phyloP scores from a whole-genome alignment of 129 eudicot genomes.

The Lactuca saligna region DNA sequence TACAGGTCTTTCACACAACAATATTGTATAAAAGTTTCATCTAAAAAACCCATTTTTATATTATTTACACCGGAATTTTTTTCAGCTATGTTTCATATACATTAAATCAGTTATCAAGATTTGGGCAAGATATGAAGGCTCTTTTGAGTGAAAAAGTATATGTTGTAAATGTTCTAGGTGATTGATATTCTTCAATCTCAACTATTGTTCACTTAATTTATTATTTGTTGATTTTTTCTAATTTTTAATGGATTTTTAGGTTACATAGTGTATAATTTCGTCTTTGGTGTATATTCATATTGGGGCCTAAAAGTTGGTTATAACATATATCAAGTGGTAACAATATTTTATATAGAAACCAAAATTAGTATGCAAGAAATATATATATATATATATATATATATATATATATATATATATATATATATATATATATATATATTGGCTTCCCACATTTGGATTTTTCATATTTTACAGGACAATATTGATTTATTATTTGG shows the following conservation, averaged over 20 bases:
- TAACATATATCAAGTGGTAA: slow-evolving; percentile 86
- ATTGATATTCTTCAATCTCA: neutral
- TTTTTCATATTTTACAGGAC: slow-evolving; percentile 34
- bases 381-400: too few relatives aligned
- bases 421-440: neutral
- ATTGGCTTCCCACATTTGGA: neutral
- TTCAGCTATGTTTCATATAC: slow-evolving; percentile 43
- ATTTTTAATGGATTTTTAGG: slow-evolving; percentile 48
- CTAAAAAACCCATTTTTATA: slow-evolving; percentile 3
- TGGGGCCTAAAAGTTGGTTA: slow-evolving; percentile 99
- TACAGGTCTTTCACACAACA: slow-evolving; percentile 37
- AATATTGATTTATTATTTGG: slow-evolving; percentile 89
- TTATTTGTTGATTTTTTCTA: slow-evolving; percentile 11
- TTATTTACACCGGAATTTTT: neutral
- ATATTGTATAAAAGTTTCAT: neutral
- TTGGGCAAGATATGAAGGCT: slow-evolving; percentile 60
- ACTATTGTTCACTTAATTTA: neutral
- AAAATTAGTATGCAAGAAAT: neutral
- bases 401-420: neutral
- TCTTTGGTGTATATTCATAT: slow-evolving; percentile 90
- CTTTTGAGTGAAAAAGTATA: slow-evolving; percentile 70
- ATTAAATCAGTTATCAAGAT: slow-evolving; percentile 37
- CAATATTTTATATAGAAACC: slow-evolving; percentile 1
- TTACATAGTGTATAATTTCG: slow-evolving; percentile 85
- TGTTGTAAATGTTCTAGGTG: slow-evolving; percentile 83